Percentiles rank a stretch among this genome's conserved stretches.
Conservation (phyloP, 2,329 filamentous ascomycete species). For the Exophiala sp. region DNA sequence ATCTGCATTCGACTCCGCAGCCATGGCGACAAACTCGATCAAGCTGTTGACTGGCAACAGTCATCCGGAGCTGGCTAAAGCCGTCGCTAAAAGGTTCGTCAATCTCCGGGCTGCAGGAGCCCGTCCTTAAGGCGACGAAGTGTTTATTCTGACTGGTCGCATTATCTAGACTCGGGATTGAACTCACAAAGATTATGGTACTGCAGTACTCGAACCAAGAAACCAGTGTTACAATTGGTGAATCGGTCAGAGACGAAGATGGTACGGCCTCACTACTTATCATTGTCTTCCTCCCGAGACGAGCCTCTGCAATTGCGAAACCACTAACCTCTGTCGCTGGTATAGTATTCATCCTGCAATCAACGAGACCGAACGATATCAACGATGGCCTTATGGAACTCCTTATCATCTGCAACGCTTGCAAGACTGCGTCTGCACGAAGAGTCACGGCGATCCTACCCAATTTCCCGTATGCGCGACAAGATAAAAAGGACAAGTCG, state of each 20-base stretch:
- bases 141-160: neutral
- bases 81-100: conserved; percentile 63
- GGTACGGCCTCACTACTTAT: conserved; percentile 45
- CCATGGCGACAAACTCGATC: conserved; percentile 66
- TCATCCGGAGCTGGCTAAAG: conserved; percentile 67
- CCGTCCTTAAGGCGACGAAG: too few species aligned
- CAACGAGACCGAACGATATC: conserved; percentile 86
- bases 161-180: conserved; percentile 57
- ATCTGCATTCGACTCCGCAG: conserved; percentile 14
- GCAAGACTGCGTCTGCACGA: conserved; percentile 77
- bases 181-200: conserved; percentile 66
- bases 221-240: conserved; percentile 77
- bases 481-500: conserved; percentile 97
- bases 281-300: neutral
- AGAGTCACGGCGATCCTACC: conserved; percentile 94
- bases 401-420: conserved; percentile 96
- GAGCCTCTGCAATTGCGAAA: neutral
- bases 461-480: conserved; percentile 93
- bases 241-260: conserved; percentile 95
- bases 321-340: conserved; percentile 5
- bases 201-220: conserved; percentile 64
- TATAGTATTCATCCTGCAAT: conserved; percentile 84
- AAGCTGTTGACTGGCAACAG: conserved; percentile 73
- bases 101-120: neutral
- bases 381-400: conserved; percentile 98